Base-by-base conservation (phyloP, 1,284 basidiomycete species). In the Ustilago loliicola region DNA sequence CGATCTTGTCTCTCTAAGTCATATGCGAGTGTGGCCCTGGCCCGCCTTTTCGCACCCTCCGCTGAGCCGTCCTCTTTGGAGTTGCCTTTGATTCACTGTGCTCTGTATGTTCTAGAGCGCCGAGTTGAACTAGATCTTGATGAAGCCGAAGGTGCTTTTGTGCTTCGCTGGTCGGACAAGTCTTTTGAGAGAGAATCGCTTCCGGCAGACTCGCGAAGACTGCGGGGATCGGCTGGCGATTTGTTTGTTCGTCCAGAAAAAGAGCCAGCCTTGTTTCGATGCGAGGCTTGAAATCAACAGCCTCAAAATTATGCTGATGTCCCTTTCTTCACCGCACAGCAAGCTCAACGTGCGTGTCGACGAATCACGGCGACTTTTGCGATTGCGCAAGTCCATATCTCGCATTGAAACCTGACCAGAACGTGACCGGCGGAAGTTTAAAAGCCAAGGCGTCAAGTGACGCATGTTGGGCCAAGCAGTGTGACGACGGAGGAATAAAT, bases 241-340 rank as follows among this genome's bases (percentile, higher is more conserved):
- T 48, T 48, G 45, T 48, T 48, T 48, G 45, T 48, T 48, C 45
- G 45, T 7, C 45, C 45, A 48, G 45, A 48, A 19, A 48, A 48
- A 11, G 9, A 23, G 21, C 21, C 10, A 48, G 45, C 45, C 45
- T 48, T 10, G 45, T 48, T 25, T 48, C 45, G n/a, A 48, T 48
- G 45, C 23, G 45, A 48, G 17, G 15, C 38, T 40, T 19, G 1
- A 19, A 40, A 40, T 17, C 19, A 15, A 19, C 38, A 40, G 38
- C 38, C 38, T 40, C 17, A 40, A 5, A 23, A 48, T 21, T 5
- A 11, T 3, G 45, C 45, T 25, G 40, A 19, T 42, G n/a, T 42
- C 15, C 4, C 40, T 13, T 21, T 8, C 6, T 15, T 13, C 13
- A 19, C 15, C 40, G 15, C n/a, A 21, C 40, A 15, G n/a, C n/a